Percentiles rank a stretch among this genome's conserved stretches.
Evolutionary conservation across 805 yeast species (phyloP).

Genomic region (Zygotorulaspora florentina): DNA sequence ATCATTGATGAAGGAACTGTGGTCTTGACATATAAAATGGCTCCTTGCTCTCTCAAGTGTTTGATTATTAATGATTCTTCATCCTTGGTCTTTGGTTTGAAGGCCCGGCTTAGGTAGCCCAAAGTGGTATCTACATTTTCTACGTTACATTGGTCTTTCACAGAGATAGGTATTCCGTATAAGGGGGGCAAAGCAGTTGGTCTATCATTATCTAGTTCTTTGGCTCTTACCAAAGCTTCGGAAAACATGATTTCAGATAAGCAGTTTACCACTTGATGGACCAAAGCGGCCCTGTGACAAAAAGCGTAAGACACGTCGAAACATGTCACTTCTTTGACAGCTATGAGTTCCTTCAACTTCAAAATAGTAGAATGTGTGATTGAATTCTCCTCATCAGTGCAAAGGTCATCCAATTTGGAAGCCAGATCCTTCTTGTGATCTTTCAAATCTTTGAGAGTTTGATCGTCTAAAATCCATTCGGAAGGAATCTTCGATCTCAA

Average conservation of each 20-base stretch:
- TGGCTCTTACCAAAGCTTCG: slow-evolving; percentile 53
- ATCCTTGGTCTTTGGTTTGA: slow-evolving; percentile 12
- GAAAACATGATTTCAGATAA: slow-evolving; percentile 42
- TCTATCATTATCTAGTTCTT: slow-evolving; percentile 45
- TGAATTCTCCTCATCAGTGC: slow-evolving; percentile 15
- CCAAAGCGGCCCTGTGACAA: slow-evolving; percentile 52
- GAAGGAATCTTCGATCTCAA: slow-evolving; percentile 16
- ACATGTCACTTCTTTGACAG: slow-evolving; percentile 6
- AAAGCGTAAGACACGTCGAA: slow-evolving; percentile 38
- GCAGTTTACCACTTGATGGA: slow-evolving; percentile 46
- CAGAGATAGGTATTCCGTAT: slow-evolving; percentile 63
- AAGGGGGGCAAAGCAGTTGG: slow-evolving; percentile 56
- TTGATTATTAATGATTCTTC: slow-evolving; percentile 24
- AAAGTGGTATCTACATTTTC: slow-evolving; percentile 23
- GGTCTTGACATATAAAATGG: slow-evolving; percentile 56
- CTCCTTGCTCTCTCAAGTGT: slow-evolving; percentile 39
- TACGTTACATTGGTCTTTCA: slow-evolving; percentile 42
- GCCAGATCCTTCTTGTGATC: slow-evolving; percentile 12
- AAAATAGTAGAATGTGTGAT: slow-evolving; percentile 20
- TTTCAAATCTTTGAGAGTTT: slow-evolving; percentile 8
- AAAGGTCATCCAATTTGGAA: slow-evolving; percentile 12
- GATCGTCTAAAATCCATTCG: slow-evolving; percentile 17
- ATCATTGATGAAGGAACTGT: slow-evolving; percentile 58
- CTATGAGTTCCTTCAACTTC: slow-evolving; percentile 10
- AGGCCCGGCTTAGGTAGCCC: slow-evolving; percentile 21